Percentiles rank a stretch among this genome's conserved stretches.
Conservation (phyloP, 768 basidiomycete species). For the Psilocybe tampanensis region DNA sequence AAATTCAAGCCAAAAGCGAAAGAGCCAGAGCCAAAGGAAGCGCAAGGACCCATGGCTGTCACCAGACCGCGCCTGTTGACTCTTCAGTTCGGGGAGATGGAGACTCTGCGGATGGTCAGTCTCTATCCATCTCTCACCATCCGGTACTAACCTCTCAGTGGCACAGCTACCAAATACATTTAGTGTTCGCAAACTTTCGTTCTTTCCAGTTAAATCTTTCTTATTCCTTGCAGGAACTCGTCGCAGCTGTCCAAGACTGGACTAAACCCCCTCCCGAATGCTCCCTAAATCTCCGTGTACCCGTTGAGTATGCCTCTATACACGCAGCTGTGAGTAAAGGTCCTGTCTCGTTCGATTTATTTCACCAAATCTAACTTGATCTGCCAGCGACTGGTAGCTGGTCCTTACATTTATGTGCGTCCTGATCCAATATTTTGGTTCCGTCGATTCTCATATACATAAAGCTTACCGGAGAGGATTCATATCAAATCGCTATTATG, state of each 20-base stretch:
- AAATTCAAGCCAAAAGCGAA: conserved; percentile 76
- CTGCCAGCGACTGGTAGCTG: conserved; percentile 71
- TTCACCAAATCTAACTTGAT: conserved; percentile 20
- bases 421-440: neutral
- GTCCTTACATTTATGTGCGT: conserved; percentile 82
- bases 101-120: conserved; percentile 76
- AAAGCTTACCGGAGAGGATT: conserved; percentile 83
- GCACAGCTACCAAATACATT: conserved; percentile 69
- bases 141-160: neutral
- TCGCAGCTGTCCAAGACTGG: conserved; percentile 81
- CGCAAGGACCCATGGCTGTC: conserved; percentile 36
- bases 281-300: conserved; percentile 74
- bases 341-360: conserved; percentile 10
- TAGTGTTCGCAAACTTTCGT: conserved; percentile 46
- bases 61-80: conserved; percentile 78
- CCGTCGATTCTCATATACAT: conserved; percentile 13
- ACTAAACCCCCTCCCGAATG: conserved; percentile 84
- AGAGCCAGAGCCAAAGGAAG: conserved; percentile 48
- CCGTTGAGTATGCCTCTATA: conserved; percentile 85
- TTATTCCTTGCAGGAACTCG: conserved; percentile 64
- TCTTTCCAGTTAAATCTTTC: conserved; percentile 7
- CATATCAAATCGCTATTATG: conserved; percentile 87
- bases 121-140: neutral
- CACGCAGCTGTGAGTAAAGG: conserved; percentile 70
- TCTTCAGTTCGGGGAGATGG: conserved; percentile 83